phyloP scores from a whole-genome alignment of 2,329 filamentous ascomycete genomes.

The Cordyceps cateniannulata region DNA sequence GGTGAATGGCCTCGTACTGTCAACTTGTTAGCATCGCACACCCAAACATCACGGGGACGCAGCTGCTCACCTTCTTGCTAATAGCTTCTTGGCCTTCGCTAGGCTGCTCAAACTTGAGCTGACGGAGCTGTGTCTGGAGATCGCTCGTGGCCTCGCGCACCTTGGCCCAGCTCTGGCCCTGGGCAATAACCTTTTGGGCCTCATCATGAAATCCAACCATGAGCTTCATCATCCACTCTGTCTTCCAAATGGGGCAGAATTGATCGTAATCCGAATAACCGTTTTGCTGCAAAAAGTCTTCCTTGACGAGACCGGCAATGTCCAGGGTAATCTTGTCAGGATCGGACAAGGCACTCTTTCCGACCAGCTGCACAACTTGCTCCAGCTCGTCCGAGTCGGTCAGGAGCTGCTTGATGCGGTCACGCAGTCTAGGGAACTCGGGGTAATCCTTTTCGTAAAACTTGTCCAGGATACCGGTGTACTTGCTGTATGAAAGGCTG shows the following conservation, averaged over 20 bases:
- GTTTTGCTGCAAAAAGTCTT: constrained; percentile 98
- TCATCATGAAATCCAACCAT: constrained; percentile 99
- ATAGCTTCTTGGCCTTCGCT: constrained; percentile 75
- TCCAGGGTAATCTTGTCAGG: constrained; percentile 98
- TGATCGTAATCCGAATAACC: constrained; percentile 99
- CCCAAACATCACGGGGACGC: neutral
- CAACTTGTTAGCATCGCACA: constrained; percentile 30
- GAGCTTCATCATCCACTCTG: constrained; percentile 99
- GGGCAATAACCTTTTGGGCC: constrained; percentile 86
- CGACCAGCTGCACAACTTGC: constrained; percentile 96
- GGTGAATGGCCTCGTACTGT: constrained; percentile 86
- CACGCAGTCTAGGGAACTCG: constrained; percentile 86
- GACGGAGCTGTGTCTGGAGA: constrained; percentile 76
- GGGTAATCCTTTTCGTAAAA: constrained; percentile 92
- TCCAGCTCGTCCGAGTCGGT: constrained; percentile 95
- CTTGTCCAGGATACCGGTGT: constrained; percentile 79
- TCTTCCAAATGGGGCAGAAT: constrained; percentile 99
- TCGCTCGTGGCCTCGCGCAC: constrained; percentile 85
- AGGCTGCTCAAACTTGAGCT: constrained; percentile 95
- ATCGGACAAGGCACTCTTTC: constrained; percentile 93
- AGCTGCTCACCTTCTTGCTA: constrained; percentile 65
- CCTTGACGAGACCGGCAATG: constrained; percentile 85
- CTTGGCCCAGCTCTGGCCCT: constrained; percentile 89
- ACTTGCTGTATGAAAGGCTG: constrained; percentile 91
- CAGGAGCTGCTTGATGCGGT: constrained; percentile 88